Evolutionary conservation across 208 protist species (phyloP), one percentile per base, ranked within the genome.

Genomic region (Histomonas meleagridis): DNA sequence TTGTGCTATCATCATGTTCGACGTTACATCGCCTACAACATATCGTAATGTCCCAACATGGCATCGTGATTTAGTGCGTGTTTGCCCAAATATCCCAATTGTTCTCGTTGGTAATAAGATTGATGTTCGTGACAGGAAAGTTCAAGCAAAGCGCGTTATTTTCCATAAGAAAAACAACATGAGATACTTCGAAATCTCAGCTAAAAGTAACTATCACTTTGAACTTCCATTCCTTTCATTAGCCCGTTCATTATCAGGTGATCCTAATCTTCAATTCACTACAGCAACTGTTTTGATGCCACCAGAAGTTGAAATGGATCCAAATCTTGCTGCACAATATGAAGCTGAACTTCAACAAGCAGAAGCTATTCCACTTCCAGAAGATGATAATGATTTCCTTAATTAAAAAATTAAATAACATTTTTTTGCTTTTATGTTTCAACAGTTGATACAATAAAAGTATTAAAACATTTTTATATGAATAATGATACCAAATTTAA

Each of bases 1-100:
- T 94, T 98, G 97, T 93, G 98, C 98, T 70, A 99, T 99, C 95
- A 99, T 99, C 94, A 99, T 99, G 98, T 99, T 99, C 93, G 99
- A 99, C 93, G 98, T 99, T 43, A 99, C 98, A 62, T 98, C 97
- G 60, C 97, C 98, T 92, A 96, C 97, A 57, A 99, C 99, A 48
- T 99, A 99, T 97, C 99, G 99, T 95, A 99, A 99, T 95, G 98
- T 99, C 53, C 97, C 98, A 70, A 99, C 98, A 95, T 99, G 99
- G 99, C 96, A 99, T 95, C 95, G 97, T 86, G 98, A 99, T 95
- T 65, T 96, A 28, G 96, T 96, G 0, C 96, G 98, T 65, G 97
- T 99, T 72, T 99, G 98, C 94, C 97, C 99, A 93, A 98, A 98
- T 94, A 99, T 99, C 93, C 98, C 98, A 91, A 99, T 99, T 72